Conservation (phyloP, 306 rosid species). For the Hylodesmum podocarpum region DNA sequence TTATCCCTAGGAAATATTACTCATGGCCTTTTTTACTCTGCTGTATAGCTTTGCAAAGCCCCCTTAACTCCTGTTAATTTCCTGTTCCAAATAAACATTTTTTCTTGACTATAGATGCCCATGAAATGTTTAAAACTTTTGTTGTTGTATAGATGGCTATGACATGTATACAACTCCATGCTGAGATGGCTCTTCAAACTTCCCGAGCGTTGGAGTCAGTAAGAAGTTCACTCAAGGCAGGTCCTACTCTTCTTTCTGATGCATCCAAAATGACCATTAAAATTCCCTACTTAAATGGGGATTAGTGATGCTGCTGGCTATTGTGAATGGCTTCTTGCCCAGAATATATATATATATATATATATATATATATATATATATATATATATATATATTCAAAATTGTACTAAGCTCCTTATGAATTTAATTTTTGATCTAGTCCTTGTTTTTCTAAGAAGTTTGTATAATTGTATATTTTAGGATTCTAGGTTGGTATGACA, state of each 20-base stretch:
- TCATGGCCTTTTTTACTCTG: background rate
- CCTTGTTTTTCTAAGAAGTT: background rate
- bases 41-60: background rate
- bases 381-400: too few species aligned
- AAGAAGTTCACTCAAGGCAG: slow-evolving; percentile 48
- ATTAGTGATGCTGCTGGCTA: slow-evolving; percentile 23
- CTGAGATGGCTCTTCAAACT: slow-evolving; percentile 97
- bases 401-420: background rate
- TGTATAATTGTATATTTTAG: slow-evolving; percentile 23
- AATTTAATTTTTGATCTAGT: slow-evolving; percentile 2
- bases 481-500: slow-evolving; percentile 11
- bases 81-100: background rate
- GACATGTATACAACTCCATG: slow-evolving; percentile 83
- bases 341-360: too few species aligned
- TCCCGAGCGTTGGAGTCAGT: slow-evolving; percentile 75
- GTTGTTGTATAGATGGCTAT: slow-evolving; percentile 67
- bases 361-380: too few species aligned
- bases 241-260: slow-evolving; percentile 48
- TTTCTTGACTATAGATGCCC: slow-evolving; percentile 55
- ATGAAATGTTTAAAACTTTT: slow-evolving; percentile 44
- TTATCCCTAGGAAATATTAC: slow-evolving; percentile 2
- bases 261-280: slow-evolving; percentile 62
- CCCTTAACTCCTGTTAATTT: background rate
- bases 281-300: slow-evolving; percentile 54
- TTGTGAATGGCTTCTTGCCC: slow-evolving; percentile 9